Evolutionary conservation across 2,329 filamentous ascomycete species (phyloP).

Genomic region (Cylindrodendrum hubeiense): DNA sequence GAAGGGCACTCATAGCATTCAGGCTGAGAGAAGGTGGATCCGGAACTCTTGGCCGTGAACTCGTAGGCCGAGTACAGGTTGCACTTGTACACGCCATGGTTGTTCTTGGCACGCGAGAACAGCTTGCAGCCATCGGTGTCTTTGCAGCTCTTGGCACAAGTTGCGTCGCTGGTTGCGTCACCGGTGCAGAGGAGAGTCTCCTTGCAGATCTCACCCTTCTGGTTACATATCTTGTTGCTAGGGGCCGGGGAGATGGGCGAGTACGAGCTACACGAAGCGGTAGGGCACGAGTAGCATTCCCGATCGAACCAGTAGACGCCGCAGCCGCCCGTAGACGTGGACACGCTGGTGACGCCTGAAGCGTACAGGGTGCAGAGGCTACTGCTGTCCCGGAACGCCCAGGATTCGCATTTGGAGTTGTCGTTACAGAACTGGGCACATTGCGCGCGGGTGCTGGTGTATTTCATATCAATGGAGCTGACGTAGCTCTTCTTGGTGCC

Average conservation of each 20-base stretch:
- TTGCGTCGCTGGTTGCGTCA: background rate
- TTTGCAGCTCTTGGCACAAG: constrained; percentile 1
- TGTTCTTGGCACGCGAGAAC: background rate
- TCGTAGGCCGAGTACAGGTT: background rate
- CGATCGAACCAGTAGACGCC: background rate
- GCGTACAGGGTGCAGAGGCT: background rate
- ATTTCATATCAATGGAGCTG: background rate
- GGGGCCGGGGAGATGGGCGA: background rate
- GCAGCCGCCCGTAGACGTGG: background rate
- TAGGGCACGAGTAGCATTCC: background rate
- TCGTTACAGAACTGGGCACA: background rate
- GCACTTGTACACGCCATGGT: background rate
- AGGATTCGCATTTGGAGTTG: background rate
- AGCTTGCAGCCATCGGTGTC: background rate
- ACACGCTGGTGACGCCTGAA: background rate
- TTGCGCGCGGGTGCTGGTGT: background rate
- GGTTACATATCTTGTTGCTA: background rate
- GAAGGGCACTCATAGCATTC: background rate
- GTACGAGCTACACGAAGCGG: background rate
- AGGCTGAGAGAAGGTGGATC: background rate
- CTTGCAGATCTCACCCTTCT: background rate
- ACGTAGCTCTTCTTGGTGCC: constrained; percentile 1
- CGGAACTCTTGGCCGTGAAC: background rate
- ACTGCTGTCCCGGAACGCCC: background rate
- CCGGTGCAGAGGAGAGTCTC: background rate